Evolutionary conservation across 129 eudicot species (phyloP).

Genomic region (Flaveria brownii): DNA sequence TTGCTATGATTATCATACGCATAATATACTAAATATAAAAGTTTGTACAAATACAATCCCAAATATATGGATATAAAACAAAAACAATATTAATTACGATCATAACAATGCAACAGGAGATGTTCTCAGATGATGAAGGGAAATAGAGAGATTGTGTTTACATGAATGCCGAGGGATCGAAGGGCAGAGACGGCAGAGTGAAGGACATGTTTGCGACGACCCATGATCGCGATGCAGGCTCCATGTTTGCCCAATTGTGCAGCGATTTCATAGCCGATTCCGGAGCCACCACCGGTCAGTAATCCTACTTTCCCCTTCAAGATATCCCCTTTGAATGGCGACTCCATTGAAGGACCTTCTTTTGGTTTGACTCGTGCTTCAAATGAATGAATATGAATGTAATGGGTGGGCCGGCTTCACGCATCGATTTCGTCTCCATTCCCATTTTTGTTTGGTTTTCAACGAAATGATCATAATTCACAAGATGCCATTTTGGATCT

Average conservation of each 20-base stretch:
- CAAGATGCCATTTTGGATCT: constrained; percentile 12
- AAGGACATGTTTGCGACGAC: constrained; percentile 48
- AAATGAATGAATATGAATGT: background rate
- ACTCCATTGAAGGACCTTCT: constrained; percentile 27
- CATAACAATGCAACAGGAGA: too few relatives aligned
- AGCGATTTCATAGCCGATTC: constrained; percentile 54
- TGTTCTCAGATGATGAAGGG: too few relatives aligned
- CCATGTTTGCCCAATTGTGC: constrained; percentile 54
- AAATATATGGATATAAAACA: too few relatives aligned
- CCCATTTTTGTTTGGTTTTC: constrained; percentile 26
- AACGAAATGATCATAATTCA: background rate
- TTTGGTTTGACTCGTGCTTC: background rate
- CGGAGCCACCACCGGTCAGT: constrained; percentile 61
- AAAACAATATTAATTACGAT: too few relatives aligned
- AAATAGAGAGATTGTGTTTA: constrained; percentile 6
- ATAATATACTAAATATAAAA: too few relatives aligned
- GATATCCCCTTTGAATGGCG: constrained; percentile 49
- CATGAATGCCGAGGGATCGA: constrained; percentile 45
- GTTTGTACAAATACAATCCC: too few relatives aligned
- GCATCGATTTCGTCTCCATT: background rate
- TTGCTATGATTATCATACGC: too few relatives aligned
- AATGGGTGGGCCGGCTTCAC: constrained; percentile 29
- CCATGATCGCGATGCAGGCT: constrained; percentile 55
- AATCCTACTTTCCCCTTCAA: constrained; percentile 53
- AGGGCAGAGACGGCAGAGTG: constrained; percentile 51